A percentile compares a stretch with the other conserved stretches of the same genome.
Evolutionary conservation across 805 yeast species (phyloP).

Genomic region (Diddensiella transvaalensis): DNA sequence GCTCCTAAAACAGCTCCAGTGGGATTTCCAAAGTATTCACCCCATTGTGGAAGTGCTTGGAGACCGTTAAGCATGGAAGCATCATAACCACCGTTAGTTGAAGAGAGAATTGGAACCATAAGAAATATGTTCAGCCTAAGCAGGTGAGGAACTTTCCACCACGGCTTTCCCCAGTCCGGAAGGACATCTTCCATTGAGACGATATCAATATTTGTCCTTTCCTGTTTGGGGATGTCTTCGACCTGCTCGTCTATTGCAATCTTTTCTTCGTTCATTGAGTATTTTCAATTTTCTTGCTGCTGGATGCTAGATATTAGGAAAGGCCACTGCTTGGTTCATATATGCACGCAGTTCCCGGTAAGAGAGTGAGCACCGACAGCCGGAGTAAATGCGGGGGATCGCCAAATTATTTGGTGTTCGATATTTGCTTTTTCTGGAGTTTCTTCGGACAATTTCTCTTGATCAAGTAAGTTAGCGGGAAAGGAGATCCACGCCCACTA

Average conservation of each 20-base stretch:
- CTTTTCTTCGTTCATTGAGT: not conserved
- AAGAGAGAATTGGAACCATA: constrained; percentile 13
- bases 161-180: constrained; percentile 1
- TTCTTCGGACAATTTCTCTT: not conserved
- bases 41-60: constrained; percentile 26
- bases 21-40: constrained; percentile 14
- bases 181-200: not conserved
- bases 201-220: not conserved
- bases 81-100: constrained; percentile 18
- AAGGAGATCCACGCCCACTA: no score
- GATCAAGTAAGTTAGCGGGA: no score
- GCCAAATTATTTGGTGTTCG: not conserved
- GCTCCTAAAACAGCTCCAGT: constrained; percentile 18
- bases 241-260: not conserved
- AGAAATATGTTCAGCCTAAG: constrained; percentile 14
- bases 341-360: no score
- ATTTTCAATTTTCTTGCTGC: no score
- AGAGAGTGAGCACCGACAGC: no score
- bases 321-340: no score
- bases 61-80: constrained; percentile 21
- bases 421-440: not conserved
- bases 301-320: no score
- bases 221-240: not conserved
- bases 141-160: constrained; percentile 14
- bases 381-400: not conserved